Evolutionary conservation across 2,329 filamentous ascomycete genomes (phyloP).

Genomic region (Cercospora nicotianae): DNA sequence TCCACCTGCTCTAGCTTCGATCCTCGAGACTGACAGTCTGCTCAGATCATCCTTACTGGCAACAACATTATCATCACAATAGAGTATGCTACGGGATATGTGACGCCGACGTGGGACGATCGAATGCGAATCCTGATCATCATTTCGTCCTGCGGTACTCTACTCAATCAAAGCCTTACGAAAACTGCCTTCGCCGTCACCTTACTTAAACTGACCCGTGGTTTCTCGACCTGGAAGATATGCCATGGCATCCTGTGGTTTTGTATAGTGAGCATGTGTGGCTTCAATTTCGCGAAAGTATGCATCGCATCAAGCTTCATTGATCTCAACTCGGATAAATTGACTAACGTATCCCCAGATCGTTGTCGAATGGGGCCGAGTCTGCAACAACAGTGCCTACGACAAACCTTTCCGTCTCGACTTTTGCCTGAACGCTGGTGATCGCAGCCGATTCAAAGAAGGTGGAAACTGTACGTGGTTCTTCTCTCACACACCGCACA

Average conservation of each 20-base stretch:
- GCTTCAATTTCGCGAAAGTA: constrained; percentile 50
- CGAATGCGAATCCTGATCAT: constrained; percentile 57
- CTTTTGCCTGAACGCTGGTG: constrained; percentile 46
- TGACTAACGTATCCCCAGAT: constrained; percentile 27
- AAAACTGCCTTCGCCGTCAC: constrained; percentile 46
- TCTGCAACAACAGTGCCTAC: constrained; percentile 47
- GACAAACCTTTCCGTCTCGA: constrained; percentile 52
- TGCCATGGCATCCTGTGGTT: constrained; percentile 47
- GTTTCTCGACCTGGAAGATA: constrained; percentile 24
- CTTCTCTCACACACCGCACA: background rate
- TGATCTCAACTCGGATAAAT: background rate
- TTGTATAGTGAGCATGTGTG: constrained; percentile 53
- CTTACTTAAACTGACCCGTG: constrained; percentile 47
- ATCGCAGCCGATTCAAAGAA: constrained; percentile 50
- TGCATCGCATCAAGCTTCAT: background rate
- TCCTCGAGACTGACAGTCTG: constrained; percentile 9
- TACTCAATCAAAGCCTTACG: constrained; percentile 41
- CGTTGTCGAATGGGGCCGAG: constrained; percentile 52
- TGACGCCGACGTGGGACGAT: constrained; percentile 51
- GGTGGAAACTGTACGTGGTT: constrained; percentile 51
- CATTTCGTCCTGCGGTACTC: constrained; percentile 42
- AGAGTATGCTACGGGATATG: constrained; percentile 53
- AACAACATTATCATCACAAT: constrained; percentile 51
- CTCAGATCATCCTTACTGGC: constrained; percentile 45
- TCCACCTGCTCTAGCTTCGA: background rate